Conservation (phyloP, 1,284 basidiomycete species). For the Puccinia hordei region DNA sequence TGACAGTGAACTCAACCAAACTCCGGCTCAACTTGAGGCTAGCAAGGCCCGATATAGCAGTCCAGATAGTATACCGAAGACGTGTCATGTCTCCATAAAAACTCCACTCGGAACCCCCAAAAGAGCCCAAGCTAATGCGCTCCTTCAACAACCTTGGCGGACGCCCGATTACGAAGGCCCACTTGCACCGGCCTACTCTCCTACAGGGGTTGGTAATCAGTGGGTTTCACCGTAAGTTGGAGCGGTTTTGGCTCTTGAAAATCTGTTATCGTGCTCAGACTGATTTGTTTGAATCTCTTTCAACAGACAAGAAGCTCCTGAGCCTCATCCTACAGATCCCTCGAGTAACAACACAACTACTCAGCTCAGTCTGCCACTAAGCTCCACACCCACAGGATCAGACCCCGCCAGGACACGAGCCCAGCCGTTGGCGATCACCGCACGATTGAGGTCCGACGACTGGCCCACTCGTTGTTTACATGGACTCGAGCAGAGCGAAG, state of each 20-base stretch:
- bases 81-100: neutral
- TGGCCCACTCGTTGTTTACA: constrained; percentile 37
- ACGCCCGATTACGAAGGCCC: constrained; percentile 26
- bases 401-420: neutral
- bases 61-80: neutral
- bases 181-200: constrained; percentile 28
- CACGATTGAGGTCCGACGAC: constrained; percentile 30
- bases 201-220: neutral
- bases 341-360: neutral
- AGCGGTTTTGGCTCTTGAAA: neutral
- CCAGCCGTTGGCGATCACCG: constrained; percentile 25
- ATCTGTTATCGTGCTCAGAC: neutral
- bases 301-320: neutral
- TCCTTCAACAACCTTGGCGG: constrained; percentile 16
- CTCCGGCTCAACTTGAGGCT: constrained; percentile 8
- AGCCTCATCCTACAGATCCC: neutral
- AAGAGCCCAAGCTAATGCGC: neutral
- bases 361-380: neutral
- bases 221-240: neutral
- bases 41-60: neutral
- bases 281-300: neutral
- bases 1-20: neutral
- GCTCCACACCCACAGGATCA: neutral
- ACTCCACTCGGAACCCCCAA: neutral
- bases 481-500: constrained; percentile 14